Conservation (phyloP, 2,329 filamentous ascomycete species). For the Stachybotrys chlorohalonatus region DNA sequence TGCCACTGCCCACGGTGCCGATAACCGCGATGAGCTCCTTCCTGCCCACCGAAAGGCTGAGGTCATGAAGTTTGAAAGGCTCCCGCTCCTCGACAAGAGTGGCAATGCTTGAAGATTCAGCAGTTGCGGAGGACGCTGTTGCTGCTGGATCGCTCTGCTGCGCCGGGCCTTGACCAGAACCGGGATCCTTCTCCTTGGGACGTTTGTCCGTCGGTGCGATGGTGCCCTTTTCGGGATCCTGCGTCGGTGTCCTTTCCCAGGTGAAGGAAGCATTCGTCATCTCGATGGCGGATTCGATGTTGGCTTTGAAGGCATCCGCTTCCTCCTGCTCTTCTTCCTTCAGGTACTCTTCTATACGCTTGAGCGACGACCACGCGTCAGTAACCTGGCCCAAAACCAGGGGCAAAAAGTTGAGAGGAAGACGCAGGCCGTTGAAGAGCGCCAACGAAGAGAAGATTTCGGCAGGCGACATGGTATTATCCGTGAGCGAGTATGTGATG, state of each 20-base stretch:
- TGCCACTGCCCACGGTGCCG: conserved; percentile 80
- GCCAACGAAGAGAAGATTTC: conserved; percentile 87
- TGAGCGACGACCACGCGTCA: conserved; percentile 78
- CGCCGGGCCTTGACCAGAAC: not conserved
- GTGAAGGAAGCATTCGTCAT: conserved; percentile 71
- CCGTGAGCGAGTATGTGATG: conserved; percentile 64
- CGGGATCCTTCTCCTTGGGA: conserved; percentile 32
- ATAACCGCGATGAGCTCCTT: conserved; percentile 81
- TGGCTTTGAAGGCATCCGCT: conserved; percentile 45
- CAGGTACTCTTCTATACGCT: conserved; percentile 81
- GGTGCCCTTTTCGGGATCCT: conserved; percentile 34
- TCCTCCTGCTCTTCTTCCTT: conserved; percentile 78
- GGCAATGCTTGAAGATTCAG: conserved; percentile 35
- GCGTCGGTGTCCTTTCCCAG: conserved; percentile 65
- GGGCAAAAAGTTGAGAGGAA: conserved; percentile 84
- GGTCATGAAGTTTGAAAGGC: conserved; percentile 63
- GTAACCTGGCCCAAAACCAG: conserved; percentile 82
- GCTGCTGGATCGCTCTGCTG: conserved; percentile 9
- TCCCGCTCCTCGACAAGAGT: conserved; percentile 49
- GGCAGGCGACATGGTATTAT: conserved; percentile 63
- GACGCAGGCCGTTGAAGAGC: conserved; percentile 82
- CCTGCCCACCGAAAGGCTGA: conserved; percentile 59
- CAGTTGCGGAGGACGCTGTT: conserved; percentile 24
- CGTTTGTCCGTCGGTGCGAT: conserved; percentile 31
- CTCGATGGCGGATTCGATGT: conserved; percentile 61